phyloP scores from a whole-genome alignment of 768 basidiomycete species.

The Boletus reticulatus region DNA sequence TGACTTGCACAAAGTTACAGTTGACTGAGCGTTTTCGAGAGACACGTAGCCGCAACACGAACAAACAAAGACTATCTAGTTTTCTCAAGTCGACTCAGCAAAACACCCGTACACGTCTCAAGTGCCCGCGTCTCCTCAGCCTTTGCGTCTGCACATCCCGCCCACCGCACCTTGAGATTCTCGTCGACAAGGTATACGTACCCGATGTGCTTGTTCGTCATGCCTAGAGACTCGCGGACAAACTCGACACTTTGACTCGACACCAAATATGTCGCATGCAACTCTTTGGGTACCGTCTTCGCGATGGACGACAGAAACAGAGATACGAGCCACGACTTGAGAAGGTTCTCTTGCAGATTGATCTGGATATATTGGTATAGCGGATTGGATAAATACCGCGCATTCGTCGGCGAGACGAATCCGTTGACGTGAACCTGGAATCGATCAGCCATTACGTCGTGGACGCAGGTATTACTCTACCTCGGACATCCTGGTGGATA shows the following conservation, averaged over 20 bases:
- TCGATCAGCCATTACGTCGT: not conserved
- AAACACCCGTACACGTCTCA: conserved; percentile 64
- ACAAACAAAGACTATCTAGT: conserved; percentile 20
- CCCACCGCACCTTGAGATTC: conserved; percentile 86
- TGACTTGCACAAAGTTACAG: conserved; percentile 11
- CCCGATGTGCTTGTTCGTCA: conserved; percentile 87
- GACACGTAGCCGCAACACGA: conserved; percentile 28
- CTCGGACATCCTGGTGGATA: conserved; percentile 87
- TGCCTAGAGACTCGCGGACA: conserved; percentile 77
- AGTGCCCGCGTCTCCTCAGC: conserved; percentile 68
- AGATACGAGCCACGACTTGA: conserved; percentile 88
- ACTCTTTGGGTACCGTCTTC: conserved; percentile 54
- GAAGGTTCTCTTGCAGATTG: conserved; percentile 91
- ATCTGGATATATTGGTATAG: conserved; percentile 77
- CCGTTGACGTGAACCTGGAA: conserved; percentile 73
- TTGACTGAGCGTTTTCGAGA: conserved; percentile 5
- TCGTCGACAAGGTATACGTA: conserved; percentile 91
- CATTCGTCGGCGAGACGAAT: conserved; percentile 59
- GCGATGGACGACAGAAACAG: conserved; percentile 79
- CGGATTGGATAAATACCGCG: conserved; percentile 50
- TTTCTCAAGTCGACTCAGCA: conserved; percentile 57
- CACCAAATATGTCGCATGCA: conserved; percentile 73
- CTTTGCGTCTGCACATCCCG: conserved; percentile 83
- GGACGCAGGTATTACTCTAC: conserved; percentile 36
- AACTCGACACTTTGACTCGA: conserved; percentile 86